phyloP scores from a whole-genome alignment of 495 filamentous ascomycete genomes.

The Annulohypoxylon nitens region DNA sequence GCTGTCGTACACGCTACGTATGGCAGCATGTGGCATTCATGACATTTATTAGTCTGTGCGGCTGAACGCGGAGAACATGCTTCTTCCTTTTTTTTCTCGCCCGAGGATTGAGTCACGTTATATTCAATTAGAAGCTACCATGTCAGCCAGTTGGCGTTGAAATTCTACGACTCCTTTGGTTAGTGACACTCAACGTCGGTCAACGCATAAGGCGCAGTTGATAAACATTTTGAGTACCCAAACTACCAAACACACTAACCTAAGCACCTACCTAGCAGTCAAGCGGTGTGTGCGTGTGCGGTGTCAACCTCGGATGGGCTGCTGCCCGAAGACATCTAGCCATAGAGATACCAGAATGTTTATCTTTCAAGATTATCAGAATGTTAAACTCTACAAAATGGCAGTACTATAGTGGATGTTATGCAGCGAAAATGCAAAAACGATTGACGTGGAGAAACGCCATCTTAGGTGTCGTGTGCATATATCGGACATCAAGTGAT shows the following conservation, averaged over 20 bases:
- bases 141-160: neutral
- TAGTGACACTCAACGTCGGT: no score
- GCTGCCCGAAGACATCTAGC: neutral
- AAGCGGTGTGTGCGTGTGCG: slow-evolving; percentile 1
- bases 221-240: neutral
- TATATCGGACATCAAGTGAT: slow-evolving; percentile 28
- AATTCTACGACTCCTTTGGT: neutral
- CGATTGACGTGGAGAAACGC: slow-evolving; percentile 22
- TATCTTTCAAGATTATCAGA: neutral
- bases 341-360: neutral
- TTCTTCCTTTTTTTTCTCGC: neutral
- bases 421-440: neutral
- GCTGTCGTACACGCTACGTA: neutral
- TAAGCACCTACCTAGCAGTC: neutral
- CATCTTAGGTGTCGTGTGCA: slow-evolving; percentile 13
- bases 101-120: neutral
- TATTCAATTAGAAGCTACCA: neutral
- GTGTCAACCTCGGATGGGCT: neutral
- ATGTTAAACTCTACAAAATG: neutral
- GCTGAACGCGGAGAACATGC: slow-evolving; percentile 16
- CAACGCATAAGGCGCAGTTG: neutral
- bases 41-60: slow-evolving; percentile 16
- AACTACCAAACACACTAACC: neutral
- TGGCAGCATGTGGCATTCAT: slow-evolving; percentile 14
- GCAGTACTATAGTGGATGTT: neutral